Conservation (phyloP, 257 asterid species). For the Solanum chiquidenum region DNA sequence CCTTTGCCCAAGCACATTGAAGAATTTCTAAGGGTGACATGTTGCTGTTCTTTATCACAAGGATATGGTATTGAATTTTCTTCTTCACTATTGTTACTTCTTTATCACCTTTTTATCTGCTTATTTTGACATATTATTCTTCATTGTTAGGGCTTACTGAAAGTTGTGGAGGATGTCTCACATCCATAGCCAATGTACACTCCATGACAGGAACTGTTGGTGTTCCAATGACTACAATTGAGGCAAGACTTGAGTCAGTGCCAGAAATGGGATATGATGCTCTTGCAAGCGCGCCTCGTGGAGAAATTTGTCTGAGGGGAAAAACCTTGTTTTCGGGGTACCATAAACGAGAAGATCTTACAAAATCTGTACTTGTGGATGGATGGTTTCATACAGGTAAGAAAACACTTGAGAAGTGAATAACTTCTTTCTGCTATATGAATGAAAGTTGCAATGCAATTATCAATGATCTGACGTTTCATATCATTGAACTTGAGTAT, state of each 20-base stretch:
- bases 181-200: conserved; percentile 62
- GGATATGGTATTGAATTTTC: conserved; percentile 57
- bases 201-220: conserved; percentile 89
- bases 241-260: conserved; percentile 81
- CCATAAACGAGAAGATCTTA: conserved; percentile 79
- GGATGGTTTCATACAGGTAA: conserved; percentile 98
- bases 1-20: conserved; percentile 80
- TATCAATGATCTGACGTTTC: not conserved
- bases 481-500: not conserved
- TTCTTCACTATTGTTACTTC: not conserved
- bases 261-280: conserved; percentile 98
- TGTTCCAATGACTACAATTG: conserved; percentile 78
- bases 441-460: not conserved
- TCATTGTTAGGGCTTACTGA: conserved; percentile 62
- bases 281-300: conserved; percentile 56
- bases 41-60: conserved; percentile 73
- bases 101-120: not conserved
- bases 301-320: conserved; percentile 84
- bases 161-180: conserved; percentile 72
- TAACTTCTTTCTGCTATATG: not conserved
- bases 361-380: conserved; percentile 48
- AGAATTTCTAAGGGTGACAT: conserved; percentile 84
- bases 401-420: not conserved
- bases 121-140: not conserved
- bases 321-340: conserved; percentile 76